These are phyloP conservation scores for Zygosaccharomyces siamensis DNA, from an alignment of 805 yeast species.

Conservation along the genomic window DNA sequence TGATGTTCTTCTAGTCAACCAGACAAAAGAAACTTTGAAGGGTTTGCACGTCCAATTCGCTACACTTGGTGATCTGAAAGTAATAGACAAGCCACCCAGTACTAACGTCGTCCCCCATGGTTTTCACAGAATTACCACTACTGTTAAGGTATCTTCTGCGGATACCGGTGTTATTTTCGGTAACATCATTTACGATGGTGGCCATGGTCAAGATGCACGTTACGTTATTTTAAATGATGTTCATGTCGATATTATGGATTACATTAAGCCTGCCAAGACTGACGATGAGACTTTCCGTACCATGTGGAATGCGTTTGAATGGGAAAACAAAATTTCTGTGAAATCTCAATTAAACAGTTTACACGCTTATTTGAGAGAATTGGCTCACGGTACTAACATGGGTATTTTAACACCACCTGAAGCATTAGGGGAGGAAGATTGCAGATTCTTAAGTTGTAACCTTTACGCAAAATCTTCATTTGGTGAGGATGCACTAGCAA, in stretches of 20 bases:
- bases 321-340: slow-evolving; percentile 97
- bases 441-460: slow-evolving; percentile 81
- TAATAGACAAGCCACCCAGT: slow-evolving; percentile 83
- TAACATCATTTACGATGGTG: slow-evolving; percentile 93
- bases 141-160: slow-evolving; percentile 91
- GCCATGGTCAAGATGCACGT: slow-evolving; percentile 81
- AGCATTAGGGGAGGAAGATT: slow-evolving; percentile 78
- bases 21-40: slow-evolving; percentile 84
- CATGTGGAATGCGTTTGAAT: slow-evolving; percentile 99
- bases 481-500: slow-evolving; percentile 97
- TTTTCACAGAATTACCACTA: slow-evolving; percentile 81
- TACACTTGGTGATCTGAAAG: slow-evolving; percentile 91
- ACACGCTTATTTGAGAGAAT: slow-evolving; percentile 69
- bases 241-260: slow-evolving; percentile 95
- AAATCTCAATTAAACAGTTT: slow-evolving; percentile 62
- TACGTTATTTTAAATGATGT: slow-evolving; percentile 91
- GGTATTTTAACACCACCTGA: slow-evolving; percentile 89
- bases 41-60: slow-evolving; percentile 93
- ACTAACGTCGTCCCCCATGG: slow-evolving; percentile 97
- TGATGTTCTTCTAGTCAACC: slow-evolving; percentile 91
- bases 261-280: slow-evolving; percentile 91
- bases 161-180: slow-evolving; percentile 98
- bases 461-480: slow-evolving; percentile 86
- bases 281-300: slow-evolving; percentile 85
- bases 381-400: slow-evolving; percentile 82